Conservation (phyloP, 371 early-diverging fungal species). For the Chytridium lagenaria region DNA sequence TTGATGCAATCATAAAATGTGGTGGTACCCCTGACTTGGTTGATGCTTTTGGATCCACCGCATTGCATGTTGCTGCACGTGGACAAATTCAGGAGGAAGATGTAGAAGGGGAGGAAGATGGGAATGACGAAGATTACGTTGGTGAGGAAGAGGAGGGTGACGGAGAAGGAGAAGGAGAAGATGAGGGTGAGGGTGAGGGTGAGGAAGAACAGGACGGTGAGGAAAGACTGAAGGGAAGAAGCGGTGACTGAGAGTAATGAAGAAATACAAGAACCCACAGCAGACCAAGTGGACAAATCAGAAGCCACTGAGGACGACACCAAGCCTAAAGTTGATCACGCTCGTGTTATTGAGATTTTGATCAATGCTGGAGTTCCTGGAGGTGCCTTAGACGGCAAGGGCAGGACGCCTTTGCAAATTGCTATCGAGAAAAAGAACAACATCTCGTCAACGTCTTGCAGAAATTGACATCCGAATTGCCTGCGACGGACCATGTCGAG, state of each 20-base stretch:
- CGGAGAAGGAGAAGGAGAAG: too few relatives aligned
- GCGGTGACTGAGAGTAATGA: too few relatives aligned
- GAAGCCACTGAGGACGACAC: too few relatives aligned
- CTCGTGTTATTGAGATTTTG: neutral
- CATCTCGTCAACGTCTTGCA: too few relatives aligned
- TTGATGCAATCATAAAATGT: neutral
- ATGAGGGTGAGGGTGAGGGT: neutral
- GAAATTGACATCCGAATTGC: too few relatives aligned
- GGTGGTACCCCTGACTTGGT: too few relatives aligned
- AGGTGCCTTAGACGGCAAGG: neutral
- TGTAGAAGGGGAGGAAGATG: neutral
- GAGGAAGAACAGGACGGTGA: neutral
- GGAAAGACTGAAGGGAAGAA: neutral
- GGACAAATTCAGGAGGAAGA: neutral
- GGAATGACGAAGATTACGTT: neutral
- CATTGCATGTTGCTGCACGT: constrained; percentile 3
- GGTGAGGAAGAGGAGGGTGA: neutral
- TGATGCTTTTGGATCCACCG: constrained; percentile 1
- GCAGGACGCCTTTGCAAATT: neutral
- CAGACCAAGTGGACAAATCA: too few relatives aligned
- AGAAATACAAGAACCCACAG: too few relatives aligned
- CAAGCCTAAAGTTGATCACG: neutral
- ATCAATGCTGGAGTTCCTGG: neutral
- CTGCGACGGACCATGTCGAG: too few relatives aligned
- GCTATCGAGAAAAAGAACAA: too few relatives aligned